Evolutionary conservation across 352 stramenopile species (phyloP), one percentile per base, ranked within the genome.

Genomic region (Vaucheria bursata): DNA sequence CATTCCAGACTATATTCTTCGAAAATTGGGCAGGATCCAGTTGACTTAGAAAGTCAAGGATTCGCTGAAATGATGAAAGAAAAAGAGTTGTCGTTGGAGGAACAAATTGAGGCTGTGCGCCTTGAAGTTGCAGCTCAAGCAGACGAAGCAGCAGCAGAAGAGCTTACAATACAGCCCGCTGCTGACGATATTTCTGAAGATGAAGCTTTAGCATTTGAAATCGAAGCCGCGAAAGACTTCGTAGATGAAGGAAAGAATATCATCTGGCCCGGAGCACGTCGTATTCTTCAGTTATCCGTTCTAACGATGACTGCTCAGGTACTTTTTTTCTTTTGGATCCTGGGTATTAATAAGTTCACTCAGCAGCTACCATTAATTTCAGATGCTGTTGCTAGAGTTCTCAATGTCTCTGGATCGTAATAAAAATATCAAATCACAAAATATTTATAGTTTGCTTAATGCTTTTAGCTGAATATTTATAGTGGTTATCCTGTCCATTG

Each of bases 161-260:
- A 69, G 59, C 6, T 8, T 8, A 8, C 33, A 18, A 38, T 69
- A 29, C 6, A 5, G 59, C 59, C 59, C 33, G 59, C 12, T 12
- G 39, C 12, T 50, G 39, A 50, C 39, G 39, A 50, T 50, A 12
- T 12, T 12, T 34, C 59, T 18, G 4, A 18, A 5, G 59, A 69
- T 34, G 59, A 69, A 34, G 8, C 34, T 38, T 18, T 34, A 8
- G 59, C 6, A 38, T 38, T 8, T 38, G 59, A 69, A 6, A 34
- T 18, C 59, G 6, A 6, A 8, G 6, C 33, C 5, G 6, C 59
- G 12, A 8, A 69, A 38, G 59, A 29, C 5, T 69, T 69, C 18
- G 59, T 69, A 34, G 59, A 69, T 69, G 59, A 69, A 29, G 18
- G 59, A 5, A 69, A 69, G 18, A 69, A 69, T 8, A 69, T 69